phyloP scores from a whole-genome alignment of 2,329 filamentous ascomycete genomes.

The Verticillium tricorpus region DNA sequence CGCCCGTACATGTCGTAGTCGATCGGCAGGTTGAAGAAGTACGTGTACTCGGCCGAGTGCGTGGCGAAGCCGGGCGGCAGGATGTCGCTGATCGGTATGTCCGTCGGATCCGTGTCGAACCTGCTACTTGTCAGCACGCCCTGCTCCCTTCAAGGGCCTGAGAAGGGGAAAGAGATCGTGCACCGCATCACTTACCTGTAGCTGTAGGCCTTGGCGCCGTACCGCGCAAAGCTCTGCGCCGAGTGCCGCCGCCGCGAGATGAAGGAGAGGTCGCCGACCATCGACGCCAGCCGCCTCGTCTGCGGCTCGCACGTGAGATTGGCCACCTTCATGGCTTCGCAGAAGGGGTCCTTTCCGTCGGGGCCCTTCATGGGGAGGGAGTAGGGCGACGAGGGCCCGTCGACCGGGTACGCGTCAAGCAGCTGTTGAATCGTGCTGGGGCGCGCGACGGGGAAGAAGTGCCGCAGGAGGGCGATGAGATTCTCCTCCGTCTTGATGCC shows the following conservation, averaged over 20 bases:
- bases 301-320: slow-evolving; percentile 11
- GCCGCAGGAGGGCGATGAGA: neutral
- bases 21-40: slow-evolving; percentile 12
- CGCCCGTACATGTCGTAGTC: slow-evolving; percentile 12
- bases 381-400: slow-evolving; percentile 10
- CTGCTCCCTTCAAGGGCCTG: too few relatives aligned
- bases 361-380: slow-evolving; percentile 6
- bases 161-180: too few relatives aligned
- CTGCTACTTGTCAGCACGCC: neutral
- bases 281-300: slow-evolving; percentile 11
- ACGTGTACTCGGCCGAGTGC: slow-evolving; percentile 15
- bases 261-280: slow-evolving; percentile 10
- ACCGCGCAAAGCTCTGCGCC: slow-evolving; percentile 7
- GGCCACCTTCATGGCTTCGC: slow-evolving; percentile 7
- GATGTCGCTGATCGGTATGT: slow-evolving; percentile 8
- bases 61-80: slow-evolving; percentile 13
- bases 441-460: slow-evolving; percentile 5
- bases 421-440: slow-evolving; percentile 7
- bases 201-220: slow-evolving; percentile 11
- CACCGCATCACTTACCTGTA: slow-evolving; percentile 6
- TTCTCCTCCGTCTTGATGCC: slow-evolving; percentile 8
- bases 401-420: slow-evolving; percentile 10
- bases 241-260: slow-evolving; percentile 6
- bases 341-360: slow-evolving; percentile 6
- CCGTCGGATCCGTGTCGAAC: slow-evolving; percentile 16